Base-by-base conservation (phyloP, 2,329 filamentous ascomycete genomes). In the Leptographium flavum region DNA sequence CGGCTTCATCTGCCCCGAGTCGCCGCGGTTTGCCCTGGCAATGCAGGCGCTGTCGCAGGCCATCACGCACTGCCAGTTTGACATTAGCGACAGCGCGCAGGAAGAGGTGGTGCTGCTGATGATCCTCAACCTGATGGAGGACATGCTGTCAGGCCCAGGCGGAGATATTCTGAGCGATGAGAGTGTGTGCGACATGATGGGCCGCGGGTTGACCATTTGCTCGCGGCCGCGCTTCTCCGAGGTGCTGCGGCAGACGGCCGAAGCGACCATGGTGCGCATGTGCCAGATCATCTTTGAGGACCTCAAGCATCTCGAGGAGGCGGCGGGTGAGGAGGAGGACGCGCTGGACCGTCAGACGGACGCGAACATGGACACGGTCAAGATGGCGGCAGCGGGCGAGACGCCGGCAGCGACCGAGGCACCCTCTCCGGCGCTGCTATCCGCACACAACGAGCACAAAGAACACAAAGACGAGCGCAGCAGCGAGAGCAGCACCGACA, bases 141-240 rank as follows among this genome's bases (percentile, higher is more conserved):
- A 87, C 57, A 95, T 98, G 83, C 81, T 98, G 56, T 93, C 88
- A 15, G 86, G 92, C 0, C 86, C 88, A 0, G 87, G 90, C 27
- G 92, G 92, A 32, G 83, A 93, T 53, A 77, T 96, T 11, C 69
- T 98, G n/a, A 93, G 90, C 47, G 92, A 98, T 56, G 90, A 96
- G 65, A 96, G 90, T 58, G 87, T 98, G 11, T 98, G 93, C 60
- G 87, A 95, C 60, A 96, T 98, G 87, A 96, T 98, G 90, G 92
- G 94, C 60, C 90, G 87, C 2, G 92, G 90, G 1, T 65, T 98
- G 53, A 94, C 87, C 58, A 96, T 98, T 69, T 98, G 92, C 68
- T 98, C 90, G 51, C 88, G 96, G 58, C 78, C 85, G 45, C 79
- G 90, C 45, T 79, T 96, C 49, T 95, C 88, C 10, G 88, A 95